A percentile compares a stretch with the other conserved stretches of the same genome.
Evolutionary conservation across 495 filamentous ascomycete species (phyloP).

Genomic region (Trichoderma asperelloides): DNA sequence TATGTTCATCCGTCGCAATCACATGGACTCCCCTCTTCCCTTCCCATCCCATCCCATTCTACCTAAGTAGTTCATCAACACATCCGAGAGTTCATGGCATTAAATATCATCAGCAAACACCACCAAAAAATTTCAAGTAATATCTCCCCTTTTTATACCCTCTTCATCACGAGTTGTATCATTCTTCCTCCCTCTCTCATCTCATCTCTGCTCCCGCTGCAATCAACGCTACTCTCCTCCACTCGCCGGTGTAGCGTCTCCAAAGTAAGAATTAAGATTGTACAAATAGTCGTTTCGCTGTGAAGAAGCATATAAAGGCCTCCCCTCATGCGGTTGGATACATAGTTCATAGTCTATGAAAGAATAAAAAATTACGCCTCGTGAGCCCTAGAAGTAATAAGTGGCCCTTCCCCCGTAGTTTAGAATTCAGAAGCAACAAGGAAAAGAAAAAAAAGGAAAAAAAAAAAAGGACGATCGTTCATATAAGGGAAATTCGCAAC

Average conservation of each 20-base stretch:
- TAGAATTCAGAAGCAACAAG: neutral
- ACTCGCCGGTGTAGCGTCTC: neutral
- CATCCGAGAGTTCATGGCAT: conserved; percentile 6
- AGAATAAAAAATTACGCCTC: neutral
- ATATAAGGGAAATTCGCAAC: neutral
- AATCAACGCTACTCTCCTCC: neutral
- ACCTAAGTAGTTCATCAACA: neutral
- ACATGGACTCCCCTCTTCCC: neutral
- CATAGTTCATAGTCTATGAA: conserved; percentile 1
- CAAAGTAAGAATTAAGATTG: conserved; percentile 2
- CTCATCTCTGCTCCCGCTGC: neutral
- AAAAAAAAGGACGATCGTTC: neutral
- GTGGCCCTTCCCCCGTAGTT: neutral
- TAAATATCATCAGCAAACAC: neutral
- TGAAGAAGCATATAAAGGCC: neutral
- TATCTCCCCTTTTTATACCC: neutral
- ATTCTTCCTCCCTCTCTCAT: neutral
- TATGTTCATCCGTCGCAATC: conserved; percentile 1
- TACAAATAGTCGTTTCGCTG: conserved; percentile 1
- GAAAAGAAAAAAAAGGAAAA: neutral
- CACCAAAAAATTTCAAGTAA: neutral
- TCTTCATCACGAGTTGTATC: neutral
- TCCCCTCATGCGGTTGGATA: neutral
- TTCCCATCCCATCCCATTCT: neutral
- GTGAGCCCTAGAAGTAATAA: neutral